Evolutionary conservation across 345 rosid species (phyloP).

Genomic region (Aquilaria sinensis): DNA sequence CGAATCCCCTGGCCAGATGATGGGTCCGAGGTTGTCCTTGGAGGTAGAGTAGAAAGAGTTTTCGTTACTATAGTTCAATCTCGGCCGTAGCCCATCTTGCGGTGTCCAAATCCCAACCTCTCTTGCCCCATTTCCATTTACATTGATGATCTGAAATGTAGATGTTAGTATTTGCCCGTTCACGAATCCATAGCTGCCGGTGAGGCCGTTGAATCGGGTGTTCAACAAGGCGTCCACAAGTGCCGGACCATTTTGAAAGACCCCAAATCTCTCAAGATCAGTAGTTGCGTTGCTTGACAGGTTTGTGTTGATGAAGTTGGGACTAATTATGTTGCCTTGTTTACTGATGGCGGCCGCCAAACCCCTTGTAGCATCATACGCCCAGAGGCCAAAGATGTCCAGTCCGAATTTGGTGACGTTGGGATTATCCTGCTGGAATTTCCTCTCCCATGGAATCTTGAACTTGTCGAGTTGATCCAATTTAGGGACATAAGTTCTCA

Average conservation of each 20-base stretch:
- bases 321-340: conserved; percentile 1
- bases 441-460: conserved; percentile 7
- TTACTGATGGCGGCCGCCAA: conserved; percentile 35
- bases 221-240: conserved; percentile 14
- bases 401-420: background rate
- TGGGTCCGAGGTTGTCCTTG: background rate
- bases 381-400: conserved; percentile 22
- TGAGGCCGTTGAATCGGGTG: conserved; percentile 24
- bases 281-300: background rate
- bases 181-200: conserved; percentile 27
- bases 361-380: conserved; percentile 36
- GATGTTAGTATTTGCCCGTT: conserved; percentile 27
- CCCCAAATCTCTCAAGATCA: conserved; percentile 15
- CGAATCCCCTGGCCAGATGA: conserved; percentile 34
- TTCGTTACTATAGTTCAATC: background rate
- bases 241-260: conserved; percentile 20
- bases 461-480: conserved; percentile 12
- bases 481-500: conserved; percentile 12
- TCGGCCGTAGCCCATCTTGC: conserved; percentile 3
- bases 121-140: conserved; percentile 17
- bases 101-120: conserved; percentile 33
- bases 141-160: conserved; percentile 31
- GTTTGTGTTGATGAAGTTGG: conserved; percentile 9
- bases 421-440: background rate
- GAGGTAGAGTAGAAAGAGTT: conserved; percentile 3